Evolutionary conservation across 202 grass and related monocot genomes (phyloP).

Genomic region (Eragrostis tef): DNA sequence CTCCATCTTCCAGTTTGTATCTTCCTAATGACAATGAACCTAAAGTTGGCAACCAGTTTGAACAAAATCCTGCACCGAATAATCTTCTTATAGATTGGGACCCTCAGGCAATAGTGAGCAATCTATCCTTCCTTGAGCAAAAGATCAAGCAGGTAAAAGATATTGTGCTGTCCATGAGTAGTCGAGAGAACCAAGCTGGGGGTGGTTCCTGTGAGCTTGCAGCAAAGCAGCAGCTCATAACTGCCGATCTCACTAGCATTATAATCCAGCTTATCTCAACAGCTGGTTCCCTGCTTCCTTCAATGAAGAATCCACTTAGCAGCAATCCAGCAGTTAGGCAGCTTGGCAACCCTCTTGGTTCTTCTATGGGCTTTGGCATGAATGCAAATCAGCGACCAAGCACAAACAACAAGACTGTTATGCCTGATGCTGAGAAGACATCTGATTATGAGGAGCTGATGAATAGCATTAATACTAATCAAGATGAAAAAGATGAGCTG

Average conservation of each 20-base stretch:
- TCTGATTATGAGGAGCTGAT: slow-evolving; percentile 68
- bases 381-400: slow-evolving; percentile 52
- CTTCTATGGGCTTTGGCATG: slow-evolving; percentile 51
- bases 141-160: slow-evolving; percentile 95
- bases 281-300: slow-evolving; percentile 78
- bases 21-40: slow-evolving; percentile 54
- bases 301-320: slow-evolving; percentile 70
- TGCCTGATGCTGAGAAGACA: slow-evolving; percentile 52
- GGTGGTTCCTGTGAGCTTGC: slow-evolving; percentile 56
- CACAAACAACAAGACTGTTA: slow-evolving; percentile 39
- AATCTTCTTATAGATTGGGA: slow-evolving; percentile 68
- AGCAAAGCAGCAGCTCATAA: slow-evolving; percentile 85
- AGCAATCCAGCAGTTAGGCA: slow-evolving; percentile 63
- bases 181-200: slow-evolving; percentile 53
- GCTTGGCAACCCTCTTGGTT: slow-evolving; percentile 50
- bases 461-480: slow-evolving; percentile 45
- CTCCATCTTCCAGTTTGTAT: slow-evolving; percentile 51
- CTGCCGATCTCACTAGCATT: slow-evolving; percentile 79
- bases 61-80: slow-evolving; percentile 53
- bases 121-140: slow-evolving; percentile 81
- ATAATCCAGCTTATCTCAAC: slow-evolving; percentile 95
- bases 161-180: slow-evolving; percentile 67
- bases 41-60: slow-evolving; percentile 54
- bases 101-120: slow-evolving; percentile 72
- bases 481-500: slow-evolving; percentile 57